phyloP scores from a whole-genome alignment of 2,329 filamentous ascomycete genomes.

The Trichoderma citrinoviride region DNA sequence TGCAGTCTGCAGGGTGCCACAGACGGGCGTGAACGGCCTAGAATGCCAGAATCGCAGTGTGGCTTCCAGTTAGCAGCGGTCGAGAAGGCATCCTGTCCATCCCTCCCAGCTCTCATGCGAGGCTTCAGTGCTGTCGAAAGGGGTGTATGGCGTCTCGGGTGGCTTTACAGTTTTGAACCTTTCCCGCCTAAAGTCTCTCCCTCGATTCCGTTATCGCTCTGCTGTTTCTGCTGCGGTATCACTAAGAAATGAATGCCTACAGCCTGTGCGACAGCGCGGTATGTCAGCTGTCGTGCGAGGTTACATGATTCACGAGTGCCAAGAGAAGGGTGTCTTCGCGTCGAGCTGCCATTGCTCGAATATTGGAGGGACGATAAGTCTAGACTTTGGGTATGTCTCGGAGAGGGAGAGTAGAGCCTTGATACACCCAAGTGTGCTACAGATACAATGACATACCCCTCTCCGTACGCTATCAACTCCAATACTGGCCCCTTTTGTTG shows the following conservation, averaged over 20 bases:
- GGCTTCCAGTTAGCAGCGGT: not conserved
- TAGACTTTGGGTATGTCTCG: conserved; percentile 7
- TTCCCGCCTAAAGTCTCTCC: not conserved
- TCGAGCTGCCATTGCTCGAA: conserved; percentile 9
- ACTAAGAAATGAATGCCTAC: not conserved
- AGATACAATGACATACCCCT: too few species aligned
- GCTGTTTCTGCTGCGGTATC: not conserved
- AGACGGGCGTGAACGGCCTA: not conserved
- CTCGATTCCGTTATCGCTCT: conserved; percentile 12
- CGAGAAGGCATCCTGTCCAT: not conserved
- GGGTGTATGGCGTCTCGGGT: conserved; percentile 1
- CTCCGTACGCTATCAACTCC: not conserved
- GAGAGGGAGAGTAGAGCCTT: not conserved
- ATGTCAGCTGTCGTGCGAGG: not conserved
- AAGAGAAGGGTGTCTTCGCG: not conserved
- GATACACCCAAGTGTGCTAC: not conserved
- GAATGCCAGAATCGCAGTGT: not conserved
- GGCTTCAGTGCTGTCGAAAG: not conserved
- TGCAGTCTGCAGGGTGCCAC: not conserved
- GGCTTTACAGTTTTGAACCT: conserved; percentile 11
- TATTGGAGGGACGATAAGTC: not conserved
- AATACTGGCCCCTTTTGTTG: conserved; percentile 1
- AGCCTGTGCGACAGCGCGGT: not conserved
- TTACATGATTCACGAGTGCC: conserved; percentile 5
- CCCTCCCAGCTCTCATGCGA: too few species aligned